Evolutionary conservation across 139 green algal genomes (phyloP).

Genomic region (Pleodorina starrii): DNA sequence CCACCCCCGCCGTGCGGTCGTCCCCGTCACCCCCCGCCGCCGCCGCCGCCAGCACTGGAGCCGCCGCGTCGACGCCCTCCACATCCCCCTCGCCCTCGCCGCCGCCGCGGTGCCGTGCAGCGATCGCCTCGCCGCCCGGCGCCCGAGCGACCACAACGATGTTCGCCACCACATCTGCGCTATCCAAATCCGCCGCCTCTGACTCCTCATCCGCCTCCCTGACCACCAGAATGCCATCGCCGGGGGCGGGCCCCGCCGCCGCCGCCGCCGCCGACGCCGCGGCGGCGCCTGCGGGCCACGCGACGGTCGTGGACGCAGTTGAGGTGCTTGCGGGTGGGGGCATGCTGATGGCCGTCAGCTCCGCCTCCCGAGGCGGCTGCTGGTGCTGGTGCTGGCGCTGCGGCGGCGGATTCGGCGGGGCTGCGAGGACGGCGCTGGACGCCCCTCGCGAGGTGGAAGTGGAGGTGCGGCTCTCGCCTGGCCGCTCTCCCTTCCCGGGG

Average conservation of each 20-base stretch:
- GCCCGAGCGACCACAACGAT: neutral
- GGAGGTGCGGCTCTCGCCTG: no score
- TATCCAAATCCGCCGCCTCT: no score
- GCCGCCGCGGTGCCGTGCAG: neutral
- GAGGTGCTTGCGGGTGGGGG: no score
- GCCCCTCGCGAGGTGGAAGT: neutral
- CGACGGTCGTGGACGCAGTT: no score
- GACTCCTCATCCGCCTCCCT: neutral
- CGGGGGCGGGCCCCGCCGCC: neutral
- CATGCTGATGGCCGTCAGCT: neutral
- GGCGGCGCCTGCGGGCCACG: neutral
- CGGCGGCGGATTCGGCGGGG: neutral
- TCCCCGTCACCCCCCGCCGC: neutral
- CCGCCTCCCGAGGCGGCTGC: no score
- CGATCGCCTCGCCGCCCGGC: neutral
- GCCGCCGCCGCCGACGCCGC: neutral
- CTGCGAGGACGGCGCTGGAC: no score
- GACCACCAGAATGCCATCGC: neutral
- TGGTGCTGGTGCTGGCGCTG: neutral
- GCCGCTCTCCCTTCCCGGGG: no score
- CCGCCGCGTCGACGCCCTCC: neutral
- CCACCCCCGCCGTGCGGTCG: neutral
- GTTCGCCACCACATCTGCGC: conserved; percentile 13
- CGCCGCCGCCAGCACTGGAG: no score
- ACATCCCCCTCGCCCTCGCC: neutral